Percentiles rank a stretch among this genome's conserved stretches.
These are phyloP conservation scores for Triticum turgidum DNA, from an alignment of 176 grass and related monocot species.

Conservation along the genomic window DNA sequence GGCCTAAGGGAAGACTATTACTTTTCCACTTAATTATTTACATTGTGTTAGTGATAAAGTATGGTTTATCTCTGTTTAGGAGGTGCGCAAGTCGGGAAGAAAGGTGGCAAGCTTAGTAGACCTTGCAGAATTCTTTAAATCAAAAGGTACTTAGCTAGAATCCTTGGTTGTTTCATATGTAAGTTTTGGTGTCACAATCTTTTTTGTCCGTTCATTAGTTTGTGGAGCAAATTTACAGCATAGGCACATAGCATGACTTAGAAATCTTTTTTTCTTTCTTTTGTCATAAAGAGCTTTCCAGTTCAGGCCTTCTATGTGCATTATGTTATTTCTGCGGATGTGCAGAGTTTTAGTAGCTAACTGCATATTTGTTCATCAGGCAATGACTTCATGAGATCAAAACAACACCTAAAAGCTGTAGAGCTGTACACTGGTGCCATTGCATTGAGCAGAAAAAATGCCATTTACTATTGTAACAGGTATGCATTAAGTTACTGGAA, in stretches of 20 bases:
- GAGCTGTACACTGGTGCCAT: slow-evolving; percentile 79
- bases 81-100: slow-evolving; percentile 37
- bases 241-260: not conserved
- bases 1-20: not conserved
- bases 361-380: slow-evolving; percentile 47
- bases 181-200: slow-evolving; percentile 1
- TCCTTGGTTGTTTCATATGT: not conserved
- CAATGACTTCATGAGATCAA: slow-evolving; percentile 72
- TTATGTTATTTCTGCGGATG: slow-evolving; percentile 5
- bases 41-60: not conserved
- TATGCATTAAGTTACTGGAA: slow-evolving; percentile 23
- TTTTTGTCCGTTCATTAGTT: not conserved
- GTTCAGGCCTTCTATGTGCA: slow-evolving; percentile 20
- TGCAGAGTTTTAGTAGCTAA: slow-evolving; percentile 28
- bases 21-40: not conserved
- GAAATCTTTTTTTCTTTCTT: slow-evolving; percentile 1
- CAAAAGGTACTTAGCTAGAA: slow-evolving; percentile 49
- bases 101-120: slow-evolving; percentile 44
- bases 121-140: slow-evolving; percentile 74
- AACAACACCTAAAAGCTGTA: slow-evolving; percentile 57
- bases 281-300: not conserved
- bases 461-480: slow-evolving; percentile 84
- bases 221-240: slow-evolving; percentile 10
- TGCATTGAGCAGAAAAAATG: slow-evolving; percentile 61
- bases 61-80: slow-evolving; percentile 37